These are phyloP conservation scores for Moesziomyces aphidis DNA, from an alignment of 1,284 basidiomycete species.

Conservation along the genomic window DNA sequence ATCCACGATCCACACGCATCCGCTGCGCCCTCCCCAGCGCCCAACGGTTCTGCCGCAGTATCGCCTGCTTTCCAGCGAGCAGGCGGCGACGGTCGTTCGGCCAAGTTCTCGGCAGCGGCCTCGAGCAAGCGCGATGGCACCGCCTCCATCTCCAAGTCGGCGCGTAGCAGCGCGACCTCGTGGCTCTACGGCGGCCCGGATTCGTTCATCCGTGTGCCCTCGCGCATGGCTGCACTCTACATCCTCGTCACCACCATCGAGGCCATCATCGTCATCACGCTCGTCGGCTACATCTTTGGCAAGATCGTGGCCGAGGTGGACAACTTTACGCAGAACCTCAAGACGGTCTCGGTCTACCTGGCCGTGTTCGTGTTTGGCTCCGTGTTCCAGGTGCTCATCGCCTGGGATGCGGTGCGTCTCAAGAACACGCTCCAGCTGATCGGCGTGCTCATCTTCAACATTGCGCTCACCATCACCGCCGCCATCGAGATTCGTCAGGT, in stretches of 20 bases:
- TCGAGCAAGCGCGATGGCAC: conserved; percentile 23
- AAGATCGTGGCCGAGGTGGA: conserved; percentile 38
- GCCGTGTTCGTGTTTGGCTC: conserved; percentile 57
- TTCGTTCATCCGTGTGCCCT: conserved; percentile 34
- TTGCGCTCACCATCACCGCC: conserved; percentile 55
- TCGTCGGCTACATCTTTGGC: conserved; percentile 55
- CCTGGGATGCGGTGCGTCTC: conserved; percentile 56
- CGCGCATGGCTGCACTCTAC: conserved; percentile 22
- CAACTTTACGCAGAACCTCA: conserved; percentile 55
- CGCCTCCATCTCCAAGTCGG: conserved; percentile 35
- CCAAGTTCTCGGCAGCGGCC: neutral
- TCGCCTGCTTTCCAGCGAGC: neutral
- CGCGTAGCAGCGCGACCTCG: conserved; percentile 25
- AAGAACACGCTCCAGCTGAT: conserved; percentile 63
- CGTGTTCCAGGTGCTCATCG: conserved; percentile 53
- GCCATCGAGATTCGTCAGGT: conserved; percentile 58
- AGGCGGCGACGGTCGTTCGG: conserved; percentile 6
- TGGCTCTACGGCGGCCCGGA: conserved; percentile 25
- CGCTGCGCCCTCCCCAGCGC: conserved; percentile 6
- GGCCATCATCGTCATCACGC: conserved; percentile 46
- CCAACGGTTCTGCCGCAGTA: conserved; percentile 2
- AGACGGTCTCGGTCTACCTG: conserved; percentile 60
- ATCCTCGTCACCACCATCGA: conserved; percentile 44
- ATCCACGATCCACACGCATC: conserved; percentile 18
- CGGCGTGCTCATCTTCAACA: conserved; percentile 58